Conservation (phyloP, 2,329 filamentous ascomycete species). For the Clarireedia paspali region DNA sequence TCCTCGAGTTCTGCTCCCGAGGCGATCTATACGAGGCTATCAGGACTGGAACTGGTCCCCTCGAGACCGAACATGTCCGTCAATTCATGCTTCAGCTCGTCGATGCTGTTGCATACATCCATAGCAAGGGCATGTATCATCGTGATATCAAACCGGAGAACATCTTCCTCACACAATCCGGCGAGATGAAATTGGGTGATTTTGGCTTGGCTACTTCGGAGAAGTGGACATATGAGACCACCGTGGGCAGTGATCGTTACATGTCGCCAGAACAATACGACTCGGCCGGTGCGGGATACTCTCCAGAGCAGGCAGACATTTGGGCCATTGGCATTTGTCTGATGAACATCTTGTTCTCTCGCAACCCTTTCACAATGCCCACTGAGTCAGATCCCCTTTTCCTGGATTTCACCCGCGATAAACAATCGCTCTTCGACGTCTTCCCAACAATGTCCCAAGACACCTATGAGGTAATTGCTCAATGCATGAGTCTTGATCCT, state of each 20-base stretch:
- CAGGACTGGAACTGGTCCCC: slow-evolving; percentile 74
- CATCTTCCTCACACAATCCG: slow-evolving; percentile 84
- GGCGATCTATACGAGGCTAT: slow-evolving; percentile 98
- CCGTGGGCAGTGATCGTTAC: slow-evolving; percentile 95
- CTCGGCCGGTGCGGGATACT: slow-evolving; percentile 79
- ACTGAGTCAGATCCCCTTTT: slow-evolving; percentile 88
- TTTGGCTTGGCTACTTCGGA: slow-evolving; percentile 90
- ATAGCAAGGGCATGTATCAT: slow-evolving; percentile 86
- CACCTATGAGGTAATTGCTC: slow-evolving; percentile 85
- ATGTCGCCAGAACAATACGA: slow-evolving; percentile 99
- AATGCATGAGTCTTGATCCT: slow-evolving; percentile 88
- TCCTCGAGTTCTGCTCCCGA: slow-evolving; percentile 90
- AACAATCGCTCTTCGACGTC: slow-evolving; percentile 93
- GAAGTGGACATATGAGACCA: slow-evolving; percentile 83
- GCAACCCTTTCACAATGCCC: slow-evolving; percentile 90
- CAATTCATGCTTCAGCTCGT: slow-evolving; percentile 96
- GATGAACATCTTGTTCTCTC: slow-evolving; percentile 91
- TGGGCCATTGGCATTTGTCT: slow-evolving; percentile 97
- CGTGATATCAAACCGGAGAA: slow-evolving; percentile 99
- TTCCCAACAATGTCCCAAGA: slow-evolving; percentile 99
- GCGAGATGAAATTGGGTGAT: slow-evolving; percentile 92
- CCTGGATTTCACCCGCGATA: slow-evolving; percentile 85
- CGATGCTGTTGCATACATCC: slow-evolving; percentile 82
- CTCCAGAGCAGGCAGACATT: slow-evolving; percentile 85
- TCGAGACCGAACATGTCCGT: slow-evolving; percentile 93